Conservation (phyloP, 805 yeast genomes). For the Hanseniaspora guilliermondii region DNA sequence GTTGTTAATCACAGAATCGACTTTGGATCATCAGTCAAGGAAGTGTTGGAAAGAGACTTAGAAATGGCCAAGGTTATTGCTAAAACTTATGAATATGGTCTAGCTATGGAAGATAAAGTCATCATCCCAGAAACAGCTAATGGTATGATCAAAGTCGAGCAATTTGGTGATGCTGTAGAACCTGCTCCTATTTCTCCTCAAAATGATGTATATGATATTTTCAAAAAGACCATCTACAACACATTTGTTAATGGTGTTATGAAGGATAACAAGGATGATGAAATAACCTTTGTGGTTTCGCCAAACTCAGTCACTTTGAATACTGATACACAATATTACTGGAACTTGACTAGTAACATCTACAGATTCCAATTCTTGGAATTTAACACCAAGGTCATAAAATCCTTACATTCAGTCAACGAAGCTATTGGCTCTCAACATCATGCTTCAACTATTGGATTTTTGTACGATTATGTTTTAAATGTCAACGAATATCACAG, state of each 20-base stretch:
- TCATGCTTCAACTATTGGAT: constrained; percentile 51
- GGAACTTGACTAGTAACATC: constrained; percentile 43
- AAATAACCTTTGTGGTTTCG: constrained; percentile 27
- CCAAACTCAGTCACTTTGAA: constrained; percentile 47
- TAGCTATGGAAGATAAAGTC: constrained; percentile 23
- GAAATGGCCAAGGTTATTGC: constrained; percentile 34
- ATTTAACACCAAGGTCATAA: constrained; percentile 15
- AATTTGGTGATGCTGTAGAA: constrained; percentile 21
- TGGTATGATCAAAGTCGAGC: constrained; percentile 25
- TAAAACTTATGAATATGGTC: constrained; percentile 36
- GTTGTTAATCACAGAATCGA: constrained; percentile 54
- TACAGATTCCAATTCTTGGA: constrained; percentile 34
- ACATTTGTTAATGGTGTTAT: constrained; percentile 40
- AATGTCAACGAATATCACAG: constrained; percentile 23
- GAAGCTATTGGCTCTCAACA: constrained; percentile 43
- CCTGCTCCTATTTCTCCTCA: constrained; percentile 33
- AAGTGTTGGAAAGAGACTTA: constrained; percentile 31
- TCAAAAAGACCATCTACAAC: constrained; percentile 45
- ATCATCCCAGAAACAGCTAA: constrained; percentile 21
- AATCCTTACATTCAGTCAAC: constrained; percentile 48
- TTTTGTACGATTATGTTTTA: constrained; percentile 38
- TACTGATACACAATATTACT: constrained; percentile 50
- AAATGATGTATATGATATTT: constrained; percentile 29
- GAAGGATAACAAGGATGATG: constrained; percentile 17
- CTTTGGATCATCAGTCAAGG: constrained; percentile 39